Conservation (phyloP, 2,329 filamentous ascomycete genomes). For the Xylariales sp. region DNA sequence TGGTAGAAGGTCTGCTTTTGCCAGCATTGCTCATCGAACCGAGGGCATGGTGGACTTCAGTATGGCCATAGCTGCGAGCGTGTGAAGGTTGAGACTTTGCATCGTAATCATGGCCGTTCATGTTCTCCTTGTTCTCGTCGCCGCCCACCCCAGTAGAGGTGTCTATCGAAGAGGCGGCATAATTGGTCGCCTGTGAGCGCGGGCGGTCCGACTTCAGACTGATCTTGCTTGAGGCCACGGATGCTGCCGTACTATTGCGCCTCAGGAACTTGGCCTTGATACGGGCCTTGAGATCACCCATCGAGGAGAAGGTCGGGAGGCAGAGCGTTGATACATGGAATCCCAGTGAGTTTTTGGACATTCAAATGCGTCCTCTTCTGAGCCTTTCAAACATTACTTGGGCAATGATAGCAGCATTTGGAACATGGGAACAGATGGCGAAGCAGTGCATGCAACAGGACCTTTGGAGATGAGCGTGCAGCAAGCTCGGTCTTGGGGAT, state of each 20-base stretch:
- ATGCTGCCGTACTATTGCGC: conserved; percentile 9
- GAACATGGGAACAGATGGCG: no score
- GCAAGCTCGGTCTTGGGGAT: no score
- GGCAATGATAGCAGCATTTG: no score
- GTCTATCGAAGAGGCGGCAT: conserved; percentile 4
- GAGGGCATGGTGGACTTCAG: no score
- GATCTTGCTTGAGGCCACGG: conserved; percentile 9
- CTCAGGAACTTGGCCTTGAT: conserved; percentile 13
- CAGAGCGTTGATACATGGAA: conserved; percentile 8
- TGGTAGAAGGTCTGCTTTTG: conserved; percentile 7
- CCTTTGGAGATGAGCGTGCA: no score
- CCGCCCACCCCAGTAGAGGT: conserved; percentile 1
- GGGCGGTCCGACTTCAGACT: conserved; percentile 7
- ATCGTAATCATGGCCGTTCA: neutral
- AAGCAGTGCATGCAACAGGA: no score
- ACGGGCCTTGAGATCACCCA: conserved; percentile 13
- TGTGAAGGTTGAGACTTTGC: neutral
- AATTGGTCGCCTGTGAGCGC: neutral
- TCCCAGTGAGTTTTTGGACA: conserved; percentile 4
- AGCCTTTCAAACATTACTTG: no score
- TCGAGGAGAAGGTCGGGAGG: conserved; percentile 2
- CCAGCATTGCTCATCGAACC: neutral
- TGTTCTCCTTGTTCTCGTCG: neutral
- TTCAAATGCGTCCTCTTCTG: neutral
- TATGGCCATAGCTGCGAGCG: neutral